These are phyloP conservation scores for Russula ochroleuca DNA, from an alignment of 768 basidiomycete genomes.

Conservation along the genomic window DNA sequence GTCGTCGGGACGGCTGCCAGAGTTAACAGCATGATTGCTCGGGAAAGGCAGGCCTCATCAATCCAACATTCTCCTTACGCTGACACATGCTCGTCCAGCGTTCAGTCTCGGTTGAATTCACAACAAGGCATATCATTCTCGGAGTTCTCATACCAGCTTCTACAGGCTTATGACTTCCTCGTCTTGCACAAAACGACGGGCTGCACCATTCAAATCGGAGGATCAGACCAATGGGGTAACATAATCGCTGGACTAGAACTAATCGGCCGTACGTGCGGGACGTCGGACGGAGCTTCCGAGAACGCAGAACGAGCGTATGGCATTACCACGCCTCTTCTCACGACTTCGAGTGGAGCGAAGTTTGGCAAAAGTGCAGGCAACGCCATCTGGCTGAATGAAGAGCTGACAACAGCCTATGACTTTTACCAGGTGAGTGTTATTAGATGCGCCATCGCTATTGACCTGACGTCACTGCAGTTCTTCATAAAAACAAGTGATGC, in stretches of 20 bases:
- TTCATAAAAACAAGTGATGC: slow-evolving; percentile 56
- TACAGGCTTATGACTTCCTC: slow-evolving; percentile 95
- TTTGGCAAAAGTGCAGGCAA: slow-evolving; percentile 98
- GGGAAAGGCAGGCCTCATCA: slow-evolving; percentile 66
- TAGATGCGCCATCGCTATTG: not conserved
- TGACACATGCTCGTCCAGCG: slow-evolving; percentile 44
- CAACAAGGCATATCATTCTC: slow-evolving; percentile 95
- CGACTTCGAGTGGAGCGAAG: slow-evolving; percentile 85
- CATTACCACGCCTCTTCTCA: slow-evolving; percentile 90
- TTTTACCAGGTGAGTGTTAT: slow-evolving; percentile 78
- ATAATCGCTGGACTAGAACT: slow-evolving; percentile 92
- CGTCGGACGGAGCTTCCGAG: slow-evolving; percentile 11
- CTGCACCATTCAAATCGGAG: slow-evolving; percentile 88
- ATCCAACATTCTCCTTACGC: not conserved
- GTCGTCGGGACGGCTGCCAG: slow-evolving; percentile 73
- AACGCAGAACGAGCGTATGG: slow-evolving; percentile 55
- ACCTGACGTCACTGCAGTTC: slow-evolving; percentile 51
- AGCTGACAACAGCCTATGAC: slow-evolving; percentile 80
- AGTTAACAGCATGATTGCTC: slow-evolving; percentile 83
- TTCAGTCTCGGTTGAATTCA: slow-evolving; percentile 71
- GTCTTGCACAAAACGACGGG: slow-evolving; percentile 57
- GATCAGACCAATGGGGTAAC: slow-evolving; percentile 99
- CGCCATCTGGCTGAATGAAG: slow-evolving; percentile 83
- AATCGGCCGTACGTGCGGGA: slow-evolving; percentile 54
- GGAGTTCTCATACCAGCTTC: slow-evolving; percentile 94